These are phyloP conservation scores for Kuraishia borneana DNA, from an alignment of 805 yeast species.

Conservation along the genomic window DNA sequence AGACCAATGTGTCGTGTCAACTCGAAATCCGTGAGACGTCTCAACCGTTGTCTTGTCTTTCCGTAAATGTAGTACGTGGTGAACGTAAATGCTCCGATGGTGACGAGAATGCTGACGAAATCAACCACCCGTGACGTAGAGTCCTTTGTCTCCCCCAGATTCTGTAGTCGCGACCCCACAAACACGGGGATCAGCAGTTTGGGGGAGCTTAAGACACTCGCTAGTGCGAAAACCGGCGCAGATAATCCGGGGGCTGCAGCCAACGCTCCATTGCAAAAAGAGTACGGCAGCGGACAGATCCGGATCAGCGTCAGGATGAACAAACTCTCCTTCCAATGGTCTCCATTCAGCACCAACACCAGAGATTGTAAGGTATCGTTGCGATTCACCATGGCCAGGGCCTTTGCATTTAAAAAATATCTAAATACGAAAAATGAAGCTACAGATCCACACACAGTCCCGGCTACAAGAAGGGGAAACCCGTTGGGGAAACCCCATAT, in stretches of 20 bases:
- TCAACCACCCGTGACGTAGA: constrained; percentile 44
- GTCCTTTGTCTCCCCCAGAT: constrained; percentile 51
- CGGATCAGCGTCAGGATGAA: constrained; percentile 61
- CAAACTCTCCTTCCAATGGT: constrained; percentile 39
- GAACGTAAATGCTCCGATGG: constrained; percentile 39
- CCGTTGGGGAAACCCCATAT: constrained; percentile 69
- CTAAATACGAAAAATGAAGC: constrained; percentile 63
- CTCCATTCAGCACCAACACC: constrained; percentile 58
- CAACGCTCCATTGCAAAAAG: constrained; percentile 84
- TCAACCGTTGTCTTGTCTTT: constrained; percentile 18
- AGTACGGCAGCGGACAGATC: constrained; percentile 87
- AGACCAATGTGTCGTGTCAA: not conserved
- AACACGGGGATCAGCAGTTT: constrained; percentile 68
- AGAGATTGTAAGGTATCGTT: constrained; percentile 66
- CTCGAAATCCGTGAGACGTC: not conserved
- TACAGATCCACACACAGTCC: constrained; percentile 65
- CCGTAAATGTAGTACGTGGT: constrained; percentile 63
- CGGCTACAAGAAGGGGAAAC: constrained; percentile 63
- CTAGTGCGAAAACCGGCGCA: constrained; percentile 49
- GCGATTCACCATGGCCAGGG: constrained; percentile 45
- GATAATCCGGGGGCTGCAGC: constrained; percentile 77
- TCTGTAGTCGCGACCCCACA: constrained; percentile 64
- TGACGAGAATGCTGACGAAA: constrained; percentile 43
- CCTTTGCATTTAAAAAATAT: constrained; percentile 41
- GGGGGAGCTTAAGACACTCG: constrained; percentile 72